phyloP scores from a whole-genome alignment of 225 moss, liverwort and hornwort genomes.

The Marchantia polymorpha region DNA sequence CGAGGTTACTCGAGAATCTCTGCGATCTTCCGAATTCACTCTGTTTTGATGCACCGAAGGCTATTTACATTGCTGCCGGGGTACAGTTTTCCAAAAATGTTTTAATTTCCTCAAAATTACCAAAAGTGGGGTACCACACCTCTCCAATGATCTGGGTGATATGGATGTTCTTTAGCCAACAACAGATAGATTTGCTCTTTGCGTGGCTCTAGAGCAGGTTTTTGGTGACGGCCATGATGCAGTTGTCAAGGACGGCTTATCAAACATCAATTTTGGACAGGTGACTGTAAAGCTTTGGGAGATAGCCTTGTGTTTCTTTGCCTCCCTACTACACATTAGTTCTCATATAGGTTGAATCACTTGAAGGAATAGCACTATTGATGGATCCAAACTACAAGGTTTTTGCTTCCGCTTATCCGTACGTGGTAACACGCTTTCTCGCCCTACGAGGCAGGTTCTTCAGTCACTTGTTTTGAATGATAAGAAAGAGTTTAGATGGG shows the following conservation, averaged over 20 bases:
- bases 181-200: slow-evolving; percentile 89
- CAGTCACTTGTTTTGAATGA: slow-evolving; percentile 73
- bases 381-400: slow-evolving; percentile 85
- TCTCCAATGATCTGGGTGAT: slow-evolving; percentile 82
- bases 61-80: too few relatives aligned
- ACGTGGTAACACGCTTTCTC: slow-evolving; percentile 69
- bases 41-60: too few relatives aligned
- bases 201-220: slow-evolving; percentile 78
- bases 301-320: slow-evolving; percentile 76
- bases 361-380: slow-evolving; percentile 85
- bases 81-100: too few relatives aligned
- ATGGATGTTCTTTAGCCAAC: slow-evolving; percentile 91
- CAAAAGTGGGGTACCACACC: slow-evolving; percentile 89
- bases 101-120: too few relatives aligned
- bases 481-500: slow-evolving; percentile 66
- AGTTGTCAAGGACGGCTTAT: slow-evolving; percentile 63
- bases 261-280: slow-evolving; percentile 84
- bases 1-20: too few relatives aligned
- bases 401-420: slow-evolving; percentile 84
- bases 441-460: slow-evolving; percentile 61
- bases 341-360: slow-evolving; percentile 76
- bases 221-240: slow-evolving; percentile 90
- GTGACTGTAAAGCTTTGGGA: slow-evolving; percentile 79
- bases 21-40: too few relatives aligned
- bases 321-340: slow-evolving; percentile 89